These are phyloP conservation scores for Eutypella sp. DNA, from an alignment of 2,329 filamentous ascomycete genomes.

Conservation along the genomic window DNA sequence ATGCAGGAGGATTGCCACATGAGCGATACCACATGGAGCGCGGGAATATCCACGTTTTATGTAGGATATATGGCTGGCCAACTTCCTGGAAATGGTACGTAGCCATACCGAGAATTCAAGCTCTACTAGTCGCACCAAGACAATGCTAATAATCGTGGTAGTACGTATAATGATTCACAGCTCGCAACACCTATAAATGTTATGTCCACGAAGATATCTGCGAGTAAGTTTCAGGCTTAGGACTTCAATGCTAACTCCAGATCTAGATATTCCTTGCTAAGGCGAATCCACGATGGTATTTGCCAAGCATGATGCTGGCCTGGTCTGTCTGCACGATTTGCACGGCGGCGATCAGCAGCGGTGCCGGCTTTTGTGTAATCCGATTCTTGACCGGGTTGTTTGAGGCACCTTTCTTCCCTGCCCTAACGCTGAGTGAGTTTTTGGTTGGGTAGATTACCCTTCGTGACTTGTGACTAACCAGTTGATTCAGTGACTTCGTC, in stretches of 20 bases:
- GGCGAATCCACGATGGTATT: constrained; percentile 28
- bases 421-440: constrained; percentile 35
- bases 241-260: constrained; percentile 21
- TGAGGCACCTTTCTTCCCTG: constrained; percentile 39
- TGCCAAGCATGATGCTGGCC: constrained; percentile 34
- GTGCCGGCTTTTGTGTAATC: constrained; percentile 16
- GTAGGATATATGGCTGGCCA: constrained; percentile 40
- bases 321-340: constrained; percentile 36
- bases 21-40: constrained; percentile 29
- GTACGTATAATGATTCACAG: too few relatives aligned
- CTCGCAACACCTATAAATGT: too few relatives aligned
- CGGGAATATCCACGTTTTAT: constrained; percentile 37
- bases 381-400: constrained; percentile 25
- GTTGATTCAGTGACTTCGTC: constrained; percentile 31
- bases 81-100: constrained; percentile 34
- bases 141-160: too few relatives aligned
- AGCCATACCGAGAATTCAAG: neutral
- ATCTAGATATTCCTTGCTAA: constrained; percentile 27
- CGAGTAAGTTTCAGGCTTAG: too few relatives aligned
- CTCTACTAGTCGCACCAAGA: too few relatives aligned
- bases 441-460: neutral
- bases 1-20: constrained; percentile 31
- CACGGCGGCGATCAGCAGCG: constrained; percentile 33
- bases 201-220: too few relatives aligned
- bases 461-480: neutral